Evolutionary conservation across 768 basidiomycete genomes (phyloP).

Genomic region (Leccinum broughii): DNA sequence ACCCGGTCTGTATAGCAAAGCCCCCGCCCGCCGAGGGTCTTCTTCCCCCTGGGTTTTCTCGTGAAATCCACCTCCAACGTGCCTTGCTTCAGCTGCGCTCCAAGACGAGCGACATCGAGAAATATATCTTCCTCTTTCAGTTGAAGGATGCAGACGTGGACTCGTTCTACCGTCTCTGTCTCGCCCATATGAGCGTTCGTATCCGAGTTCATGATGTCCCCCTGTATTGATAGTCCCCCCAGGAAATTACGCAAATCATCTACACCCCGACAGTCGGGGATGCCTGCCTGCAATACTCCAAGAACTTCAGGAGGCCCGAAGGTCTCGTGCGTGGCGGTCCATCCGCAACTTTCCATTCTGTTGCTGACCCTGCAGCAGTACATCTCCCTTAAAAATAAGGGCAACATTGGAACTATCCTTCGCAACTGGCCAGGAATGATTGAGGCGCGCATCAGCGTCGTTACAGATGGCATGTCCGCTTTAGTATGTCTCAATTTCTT

Average conservation of each 20-base stretch:
- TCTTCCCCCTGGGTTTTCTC: slow-evolving; percentile 58
- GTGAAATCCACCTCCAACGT: slow-evolving; percentile 53
- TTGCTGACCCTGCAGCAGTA: slow-evolving; percentile 44
- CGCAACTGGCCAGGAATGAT: slow-evolving; percentile 69
- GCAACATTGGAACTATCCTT: slow-evolving; percentile 69
- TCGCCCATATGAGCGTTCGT: slow-evolving; percentile 55
- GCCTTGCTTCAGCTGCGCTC: slow-evolving; percentile 71
- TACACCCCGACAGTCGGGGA: slow-evolving; percentile 94
- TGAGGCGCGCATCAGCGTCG: slow-evolving; percentile 86
- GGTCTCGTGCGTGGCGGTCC: slow-evolving; percentile 52
- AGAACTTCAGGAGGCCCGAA: slow-evolving; percentile 74
- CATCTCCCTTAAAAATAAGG: slow-evolving; percentile 82
- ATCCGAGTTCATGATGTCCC: not conserved
- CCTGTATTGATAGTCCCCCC: not conserved
- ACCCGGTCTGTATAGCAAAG: slow-evolving; percentile 35
- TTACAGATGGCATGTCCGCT: slow-evolving; percentile 73
- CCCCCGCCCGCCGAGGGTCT: slow-evolving; percentile 52
- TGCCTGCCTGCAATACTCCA: slow-evolving; percentile 81
- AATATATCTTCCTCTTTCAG: slow-evolving; percentile 81
- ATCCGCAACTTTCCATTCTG: not conserved
- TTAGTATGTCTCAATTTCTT: not conserved
- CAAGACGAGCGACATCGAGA: slow-evolving; percentile 73
- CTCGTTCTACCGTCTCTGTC: slow-evolving; percentile 78
- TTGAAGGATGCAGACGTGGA: slow-evolving; percentile 70
- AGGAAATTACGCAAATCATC: slow-evolving; percentile 73